phyloP scores from a whole-genome alignment of 768 basidiomycete species.

The Russula ochroleuca region DNA sequence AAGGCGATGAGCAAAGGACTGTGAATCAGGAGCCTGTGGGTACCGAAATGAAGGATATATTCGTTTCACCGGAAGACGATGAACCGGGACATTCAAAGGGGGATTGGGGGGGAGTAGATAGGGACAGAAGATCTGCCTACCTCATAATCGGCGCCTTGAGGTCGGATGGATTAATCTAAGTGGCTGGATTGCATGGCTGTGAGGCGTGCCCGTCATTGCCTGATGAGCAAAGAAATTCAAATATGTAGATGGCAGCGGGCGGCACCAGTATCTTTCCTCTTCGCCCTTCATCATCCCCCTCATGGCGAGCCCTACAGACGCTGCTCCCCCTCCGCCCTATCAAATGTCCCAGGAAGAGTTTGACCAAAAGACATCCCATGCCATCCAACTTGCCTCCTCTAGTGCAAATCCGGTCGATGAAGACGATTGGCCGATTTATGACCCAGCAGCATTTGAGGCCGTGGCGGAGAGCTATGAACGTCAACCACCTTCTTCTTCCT shows the following conservation, averaged over 20 bases:
- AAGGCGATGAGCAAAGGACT: conserved; percentile 47
- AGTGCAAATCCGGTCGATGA: conserved; percentile 1
- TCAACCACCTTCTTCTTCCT: conserved; percentile 14
- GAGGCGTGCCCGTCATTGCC: not conserved
- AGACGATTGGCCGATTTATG: conserved; percentile 23
- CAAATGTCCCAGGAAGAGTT: conserved; percentile 21
- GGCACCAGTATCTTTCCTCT: not conserved
- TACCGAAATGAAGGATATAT: conserved; percentile 48
- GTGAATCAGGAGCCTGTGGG: conserved; percentile 29
- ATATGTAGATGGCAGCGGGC: too few species aligned
- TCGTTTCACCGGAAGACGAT: conserved; percentile 57
- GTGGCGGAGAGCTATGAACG: conserved; percentile 5
- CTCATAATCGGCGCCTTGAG: conserved; percentile 72
- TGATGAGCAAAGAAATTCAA: too few species aligned
- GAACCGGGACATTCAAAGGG: conserved; percentile 46
- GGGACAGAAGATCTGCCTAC: conserved; percentile 75
- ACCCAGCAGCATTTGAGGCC: conserved; percentile 20
- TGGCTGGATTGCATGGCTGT: not conserved
- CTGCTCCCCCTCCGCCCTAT: conserved; percentile 24
- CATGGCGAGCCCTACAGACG: not conserved
- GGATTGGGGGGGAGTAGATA: conserved; percentile 75
- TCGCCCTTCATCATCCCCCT: not conserved
- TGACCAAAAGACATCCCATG: conserved; percentile 18
- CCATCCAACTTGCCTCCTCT: conserved; percentile 10
- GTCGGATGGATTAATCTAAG: conserved; percentile 61